Evolutionary conservation across 768 basidiomycete species (phyloP).

Genomic region (Boletus insuetus): DNA sequence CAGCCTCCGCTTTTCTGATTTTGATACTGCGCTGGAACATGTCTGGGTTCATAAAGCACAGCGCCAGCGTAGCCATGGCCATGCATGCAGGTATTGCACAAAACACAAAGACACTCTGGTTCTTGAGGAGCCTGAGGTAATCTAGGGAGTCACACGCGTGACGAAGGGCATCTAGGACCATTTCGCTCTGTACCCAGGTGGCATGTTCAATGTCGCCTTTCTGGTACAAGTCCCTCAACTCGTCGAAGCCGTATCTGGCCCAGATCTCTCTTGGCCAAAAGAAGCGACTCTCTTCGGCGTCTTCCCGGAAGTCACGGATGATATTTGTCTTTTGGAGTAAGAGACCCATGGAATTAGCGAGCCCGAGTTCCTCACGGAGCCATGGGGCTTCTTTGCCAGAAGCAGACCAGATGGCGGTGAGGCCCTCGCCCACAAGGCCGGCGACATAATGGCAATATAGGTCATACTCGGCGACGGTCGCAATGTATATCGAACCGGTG

Average conservation of each 20-base stretch:
- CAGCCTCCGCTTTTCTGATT: slow-evolving; percentile 90
- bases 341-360: slow-evolving; percentile 93
- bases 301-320: slow-evolving; percentile 92
- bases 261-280: slow-evolving; percentile 98
- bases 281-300: slow-evolving; percentile 75
- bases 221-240: slow-evolving; percentile 66
- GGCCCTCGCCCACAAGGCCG: slow-evolving; percentile 94
- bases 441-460: slow-evolving; percentile 99
- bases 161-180: slow-evolving; percentile 84
- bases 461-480: slow-evolving; percentile 83
- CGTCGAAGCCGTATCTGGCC: slow-evolving; percentile 70
- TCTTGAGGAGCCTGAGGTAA: slow-evolving; percentile 81
- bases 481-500: slow-evolving; percentile 66
- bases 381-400: slow-evolving; percentile 77
- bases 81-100: slow-evolving; percentile 92
- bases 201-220: slow-evolving; percentile 62
- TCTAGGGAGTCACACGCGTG: slow-evolving; percentile 87
- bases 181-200: slow-evolving; percentile 78
- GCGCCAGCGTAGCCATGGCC: slow-evolving; percentile 90
- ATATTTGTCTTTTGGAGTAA: slow-evolving; percentile 98
- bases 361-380: slow-evolving; percentile 76
- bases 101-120: slow-evolving; percentile 94
- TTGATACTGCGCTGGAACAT: slow-evolving; percentile 91
- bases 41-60: slow-evolving; percentile 90
- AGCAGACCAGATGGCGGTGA: slow-evolving; percentile 83